These are phyloP conservation scores for Cordyceps sp. DNA, from an alignment of 2,329 filamentous ascomycete species.

Conservation along the genomic window DNA sequence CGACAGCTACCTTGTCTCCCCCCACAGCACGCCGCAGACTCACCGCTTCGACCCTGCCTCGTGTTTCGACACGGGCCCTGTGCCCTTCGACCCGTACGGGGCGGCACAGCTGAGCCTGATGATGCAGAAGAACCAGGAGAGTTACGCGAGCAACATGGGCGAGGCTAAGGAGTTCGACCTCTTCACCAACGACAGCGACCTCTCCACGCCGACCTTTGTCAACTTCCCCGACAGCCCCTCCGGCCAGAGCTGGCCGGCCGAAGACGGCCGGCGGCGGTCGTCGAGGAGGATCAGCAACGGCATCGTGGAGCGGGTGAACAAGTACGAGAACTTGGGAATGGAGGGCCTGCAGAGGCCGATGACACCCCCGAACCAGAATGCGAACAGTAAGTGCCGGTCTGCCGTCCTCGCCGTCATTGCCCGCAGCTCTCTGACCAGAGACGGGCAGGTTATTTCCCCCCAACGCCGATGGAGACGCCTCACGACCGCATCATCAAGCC, in stretches of 20 bases:
- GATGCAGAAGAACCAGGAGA: slow-evolving; percentile 29
- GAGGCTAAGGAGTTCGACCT: slow-evolving; percentile 31
- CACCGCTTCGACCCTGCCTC: slow-evolving; percentile 33
- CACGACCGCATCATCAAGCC: slow-evolving; percentile 28
- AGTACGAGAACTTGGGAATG: slow-evolving; percentile 37
- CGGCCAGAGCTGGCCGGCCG: slow-evolving; percentile 31
- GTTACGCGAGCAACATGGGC: slow-evolving; percentile 22
- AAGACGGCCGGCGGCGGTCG: slow-evolving; percentile 26
- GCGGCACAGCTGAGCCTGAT: slow-evolving; percentile 25
- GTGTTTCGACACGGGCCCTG: slow-evolving; percentile 24
- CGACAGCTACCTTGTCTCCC: slow-evolving; percentile 41
- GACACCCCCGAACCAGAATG: slow-evolving; percentile 46
- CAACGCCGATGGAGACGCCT: slow-evolving; percentile 52
- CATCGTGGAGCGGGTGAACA: slow-evolving; percentile 41
- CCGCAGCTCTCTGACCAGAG: neutral
- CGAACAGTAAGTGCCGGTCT: slow-evolving; percentile 30
- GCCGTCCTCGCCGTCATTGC: too few relatives aligned
- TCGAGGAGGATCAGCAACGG: slow-evolving; percentile 40
- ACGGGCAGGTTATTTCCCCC: slow-evolving; percentile 40
- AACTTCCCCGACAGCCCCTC: slow-evolving; percentile 30
- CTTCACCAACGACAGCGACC: slow-evolving; percentile 26
- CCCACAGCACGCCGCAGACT: slow-evolving; percentile 35
- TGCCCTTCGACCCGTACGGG: slow-evolving; percentile 30
- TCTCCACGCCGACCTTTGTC: slow-evolving; percentile 33
- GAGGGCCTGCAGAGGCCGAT: slow-evolving; percentile 33